Conservation (phyloP, 306 rosid species). For the Vigna hirtella region DNA sequence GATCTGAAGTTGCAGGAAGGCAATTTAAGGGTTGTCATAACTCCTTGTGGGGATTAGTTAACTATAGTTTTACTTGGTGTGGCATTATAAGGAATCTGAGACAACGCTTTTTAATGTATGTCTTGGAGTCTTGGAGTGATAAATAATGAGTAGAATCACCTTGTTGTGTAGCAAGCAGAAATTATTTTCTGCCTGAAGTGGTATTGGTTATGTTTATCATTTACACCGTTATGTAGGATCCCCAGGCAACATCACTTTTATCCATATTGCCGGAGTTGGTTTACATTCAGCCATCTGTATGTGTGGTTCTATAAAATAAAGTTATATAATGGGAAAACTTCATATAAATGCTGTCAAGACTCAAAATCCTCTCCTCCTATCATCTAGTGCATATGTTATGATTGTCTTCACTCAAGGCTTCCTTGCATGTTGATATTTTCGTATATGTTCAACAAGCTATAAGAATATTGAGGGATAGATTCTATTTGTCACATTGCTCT, state of each 20-base stretch:
- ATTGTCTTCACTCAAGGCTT: conserved; percentile 1
- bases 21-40: conserved; percentile 42
- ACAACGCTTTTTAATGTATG: conserved; percentile 83
- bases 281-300: conserved; percentile 40
- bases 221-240: conserved; percentile 25
- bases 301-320: conserved; percentile 43
- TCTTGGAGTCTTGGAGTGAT: conserved; percentile 74
- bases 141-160: conserved; percentile 40
- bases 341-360: not conserved
- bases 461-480: not conserved
- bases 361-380: not conserved
- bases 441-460: not conserved
- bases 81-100: conserved; percentile 50
- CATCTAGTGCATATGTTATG: not conserved
- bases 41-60: conserved; percentile 41
- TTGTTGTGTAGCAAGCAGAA: conserved; percentile 38
- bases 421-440: not conserved
- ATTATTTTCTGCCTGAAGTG: conserved; percentile 29
- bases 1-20: conserved; percentile 46
- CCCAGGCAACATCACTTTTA: conserved; percentile 60
- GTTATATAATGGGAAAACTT: conserved; percentile 36
- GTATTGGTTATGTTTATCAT: conserved; percentile 24
- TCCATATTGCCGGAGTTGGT: conserved; percentile 49
- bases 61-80: conserved; percentile 37
- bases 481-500: not conserved